Evolutionary conservation across 148 eudicot genomes (phyloP), one percentile per base, ranked within the genome.

Genomic region (Nyssa sinensis): DNA sequence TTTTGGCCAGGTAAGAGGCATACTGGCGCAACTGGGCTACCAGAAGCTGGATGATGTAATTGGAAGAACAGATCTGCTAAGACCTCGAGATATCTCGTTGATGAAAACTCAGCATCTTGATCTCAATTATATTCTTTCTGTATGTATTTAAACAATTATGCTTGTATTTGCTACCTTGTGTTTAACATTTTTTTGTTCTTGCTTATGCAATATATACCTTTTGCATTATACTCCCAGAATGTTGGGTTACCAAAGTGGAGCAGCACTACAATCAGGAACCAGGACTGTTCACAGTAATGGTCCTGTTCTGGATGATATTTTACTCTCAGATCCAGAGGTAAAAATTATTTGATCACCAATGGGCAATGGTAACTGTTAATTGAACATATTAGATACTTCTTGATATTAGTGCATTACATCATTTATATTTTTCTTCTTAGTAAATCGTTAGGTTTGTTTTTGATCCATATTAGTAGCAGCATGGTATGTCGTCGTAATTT

Each of bases 51-150:
- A 93, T 82, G 97, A 93, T 74, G 70, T 95, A 73, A 83, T 95
- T 67, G 99, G 99, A 76, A 89, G 86, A 81, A 92, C 97, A 41
- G 97, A 95, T 69, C 78, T 95, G 57, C 72, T 93, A 68, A 93
- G 73, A 82, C 91, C 93, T 67, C 91, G 93, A 71, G 97, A 95
- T 79, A 88, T 95, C 55, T 93, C 99, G 30, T 82, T 95, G 76
- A 73, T 93, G 89, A 95, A 95, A 84, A 95, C 99, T 61, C 99
- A 91, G 78, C 99, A 95, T 91, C 93, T 95, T 82, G 97, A 95
- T 84, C 96, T 95, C 73, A 70, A 85, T 61, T 88, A 86, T 79
- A 37, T 95, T 71, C 88, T 93, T 66, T 90, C 97, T 30, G 99
- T 95, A 91, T 68, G 97, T 83, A 76, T 53, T 58, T 16, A 73